A percentile compares a stretch with the other conserved stretches of the same genome.
Evolutionary conservation across 2,329 filamentous ascomycete species (phyloP).

Genomic region (Pseudogymnoascus verrucosus): DNA sequence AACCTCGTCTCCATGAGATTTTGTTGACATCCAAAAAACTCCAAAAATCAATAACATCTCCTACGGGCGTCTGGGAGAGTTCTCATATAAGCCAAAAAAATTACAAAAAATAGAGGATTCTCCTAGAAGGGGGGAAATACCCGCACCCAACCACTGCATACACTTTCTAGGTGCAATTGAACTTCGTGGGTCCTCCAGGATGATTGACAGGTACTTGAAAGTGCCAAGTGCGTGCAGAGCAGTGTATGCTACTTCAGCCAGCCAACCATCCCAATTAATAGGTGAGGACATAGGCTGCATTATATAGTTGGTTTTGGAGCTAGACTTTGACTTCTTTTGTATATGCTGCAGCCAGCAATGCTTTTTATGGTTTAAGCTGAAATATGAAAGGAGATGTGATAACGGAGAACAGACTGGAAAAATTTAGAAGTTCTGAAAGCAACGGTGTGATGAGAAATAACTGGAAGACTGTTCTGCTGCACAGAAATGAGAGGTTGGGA

Average conservation of each 20-base stretch:
- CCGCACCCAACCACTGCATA: not conserved
- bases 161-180: not conserved
- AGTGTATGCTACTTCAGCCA: not conserved
- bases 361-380: not conserved
- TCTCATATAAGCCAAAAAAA: not conserved
- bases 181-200: not conserved
- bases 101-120: not conserved
- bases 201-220: not conserved
- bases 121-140: not conserved
- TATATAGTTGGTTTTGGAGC: not conserved
- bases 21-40: no score
- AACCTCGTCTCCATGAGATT: not conserved
- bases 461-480: not conserved
- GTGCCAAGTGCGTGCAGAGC: not conserved
- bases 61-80: not conserved
- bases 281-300: not conserved
- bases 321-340: not conserved
- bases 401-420: not conserved
- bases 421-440: not conserved
- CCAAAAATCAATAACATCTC: not conserved
- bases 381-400: not conserved
- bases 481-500: not conserved
- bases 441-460: not conserved
- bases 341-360: not conserved
- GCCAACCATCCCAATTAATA: not conserved